These are phyloP conservation scores for Cladosporium sp. DNA, from an alignment of 2,329 filamentous ascomycete species.

Conservation along the genomic window DNA sequence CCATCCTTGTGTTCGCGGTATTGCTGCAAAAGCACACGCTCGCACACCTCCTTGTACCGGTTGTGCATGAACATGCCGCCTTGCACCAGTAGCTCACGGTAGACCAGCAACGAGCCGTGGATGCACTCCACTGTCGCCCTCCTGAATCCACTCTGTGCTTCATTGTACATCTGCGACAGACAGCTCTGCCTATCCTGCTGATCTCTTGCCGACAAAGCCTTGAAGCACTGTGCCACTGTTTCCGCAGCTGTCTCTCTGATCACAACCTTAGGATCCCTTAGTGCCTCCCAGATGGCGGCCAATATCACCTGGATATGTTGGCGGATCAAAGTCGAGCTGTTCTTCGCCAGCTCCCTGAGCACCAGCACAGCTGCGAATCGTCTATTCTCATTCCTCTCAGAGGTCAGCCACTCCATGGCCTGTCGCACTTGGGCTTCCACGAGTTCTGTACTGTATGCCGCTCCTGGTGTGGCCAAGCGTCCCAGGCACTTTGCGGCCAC, in stretches of 20 bases:
- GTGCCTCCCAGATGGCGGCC: constrained; percentile 92
- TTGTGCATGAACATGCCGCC: constrained; percentile 99
- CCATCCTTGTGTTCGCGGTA: constrained; percentile 91
- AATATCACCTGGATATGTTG: constrained; percentile 93
- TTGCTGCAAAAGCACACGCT: constrained; percentile 73
- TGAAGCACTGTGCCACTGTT: constrained; percentile 91
- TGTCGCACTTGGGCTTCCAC: constrained; percentile 97
- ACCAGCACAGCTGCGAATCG: constrained; percentile 92
- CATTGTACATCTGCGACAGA: constrained; percentile 89
- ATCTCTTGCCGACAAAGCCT: constrained; percentile 92
- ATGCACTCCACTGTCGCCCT: constrained; percentile 81
- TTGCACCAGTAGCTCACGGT: constrained; percentile 90
- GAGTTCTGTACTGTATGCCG: constrained; percentile 89
- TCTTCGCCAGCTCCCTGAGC: constrained; percentile 84
- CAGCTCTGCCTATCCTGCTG: constrained; percentile 81
- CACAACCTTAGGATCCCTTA: constrained; percentile 84
- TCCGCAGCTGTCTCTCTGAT: constrained; percentile 92
- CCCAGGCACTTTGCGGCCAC: constrained; percentile 86
- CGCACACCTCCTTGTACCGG: constrained; percentile 82
- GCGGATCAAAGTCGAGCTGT: constrained; percentile 94
- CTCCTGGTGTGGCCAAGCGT: constrained; percentile 86
- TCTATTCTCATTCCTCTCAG: constrained; percentile 88
- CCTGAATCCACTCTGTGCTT: constrained; percentile 77
- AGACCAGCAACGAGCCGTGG: constrained; percentile 88
- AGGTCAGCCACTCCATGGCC: constrained; percentile 93